Evolutionary conservation across 2,329 filamentous ascomycete species (phyloP), one percentile per base, ranked within the genome.

Genomic region (Amauroascus verrucosus): DNA sequence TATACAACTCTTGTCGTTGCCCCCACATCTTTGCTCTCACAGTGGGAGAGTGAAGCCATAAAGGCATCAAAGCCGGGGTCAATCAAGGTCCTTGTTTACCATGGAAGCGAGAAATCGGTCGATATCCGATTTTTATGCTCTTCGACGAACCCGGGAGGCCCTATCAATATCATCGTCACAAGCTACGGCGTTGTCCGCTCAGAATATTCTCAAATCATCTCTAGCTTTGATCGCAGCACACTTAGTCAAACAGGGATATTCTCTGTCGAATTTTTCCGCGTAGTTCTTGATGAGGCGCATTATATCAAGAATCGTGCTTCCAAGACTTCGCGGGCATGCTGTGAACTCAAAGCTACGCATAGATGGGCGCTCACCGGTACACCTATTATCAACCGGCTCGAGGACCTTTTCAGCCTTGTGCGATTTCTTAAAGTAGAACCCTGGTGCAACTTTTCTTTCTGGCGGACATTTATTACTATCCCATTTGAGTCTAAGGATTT

Each of bases 391-490:
- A 98, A 98, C 67, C 84, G 88, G 41, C 77, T 98, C 0, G 91
- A 97, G 67, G 93, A 97, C 68, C 73, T 98, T 13, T 97, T 96
- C 72, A 95, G 88, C 63, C 72, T 98, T 35, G 88, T 97, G 11
- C 83, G 88, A 2, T 98, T 97, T 70, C 74, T 98, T 9, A 84
- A 88, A 54, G 93, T 98, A 3, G 91, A 97, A 66, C 93, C 93
- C 0, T 98, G 93, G 93, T 93, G 86, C 63, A 97, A 97, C 67
- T 98, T 98, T 68, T 95, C 90, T 0, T 98, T 95, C 71, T 98
- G 93, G 93, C 90, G 90, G 66, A 97, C 93, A 0, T 98, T 98
- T 67, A 97, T 98, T 64, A 98, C 93, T 0, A 84, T 95, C 1
- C 93, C 93, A 0, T 98, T 98, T 59, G 93, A 98, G 67, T 91